Percentiles rank a stretch among this genome's conserved stretches.
phyloP scores from a whole-genome alignment of 306 rosid species.

The Cyamopsis tetragonoloba region DNA sequence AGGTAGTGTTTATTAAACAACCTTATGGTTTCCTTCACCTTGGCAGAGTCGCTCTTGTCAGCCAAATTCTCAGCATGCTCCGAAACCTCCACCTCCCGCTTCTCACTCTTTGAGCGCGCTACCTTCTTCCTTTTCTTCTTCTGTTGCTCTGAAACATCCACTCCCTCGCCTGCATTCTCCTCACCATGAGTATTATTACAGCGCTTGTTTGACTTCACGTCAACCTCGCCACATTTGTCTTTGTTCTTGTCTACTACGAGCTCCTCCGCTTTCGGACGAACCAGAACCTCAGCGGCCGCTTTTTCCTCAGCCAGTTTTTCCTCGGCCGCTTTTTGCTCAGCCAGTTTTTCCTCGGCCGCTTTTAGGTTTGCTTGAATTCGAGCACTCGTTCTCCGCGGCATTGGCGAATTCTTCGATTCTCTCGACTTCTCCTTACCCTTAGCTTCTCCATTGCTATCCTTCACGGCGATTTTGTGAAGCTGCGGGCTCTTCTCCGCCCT shows the following conservation, averaged over 20 bases:
- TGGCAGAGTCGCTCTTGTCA: slow-evolving; percentile 52
- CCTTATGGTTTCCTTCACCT: slow-evolving; percentile 76
- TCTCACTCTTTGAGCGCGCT: background rate
- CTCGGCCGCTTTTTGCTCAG: slow-evolving; percentile 23
- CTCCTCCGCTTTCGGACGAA: no score
- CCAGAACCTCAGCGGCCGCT: no score
- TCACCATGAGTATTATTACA: background rate
- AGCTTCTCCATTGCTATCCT: background rate
- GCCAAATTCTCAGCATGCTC: slow-evolving; percentile 24
- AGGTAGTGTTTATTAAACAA: slow-evolving; percentile 78
- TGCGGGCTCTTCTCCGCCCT: background rate
- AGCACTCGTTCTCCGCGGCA: slow-evolving; percentile 42
- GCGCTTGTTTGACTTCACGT: background rate
- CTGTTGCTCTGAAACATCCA: background rate
- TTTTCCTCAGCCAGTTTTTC: no score
- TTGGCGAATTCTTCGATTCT: background rate
- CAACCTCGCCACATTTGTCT: background rate
- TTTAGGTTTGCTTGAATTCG: slow-evolving; percentile 38
- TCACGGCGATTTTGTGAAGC: background rate
- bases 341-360: slow-evolving; percentile 30
- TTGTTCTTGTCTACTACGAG: background rate
- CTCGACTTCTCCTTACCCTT: background rate
- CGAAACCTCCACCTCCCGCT: background rate
- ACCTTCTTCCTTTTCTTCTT: background rate
- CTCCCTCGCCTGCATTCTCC: slow-evolving; percentile 5